A percentile compares a stretch with the other conserved stretches of the same genome.
phyloP scores from a whole-genome alignment of 2,329 filamentous ascomycete genomes.

The Chalara sp. region DNA sequence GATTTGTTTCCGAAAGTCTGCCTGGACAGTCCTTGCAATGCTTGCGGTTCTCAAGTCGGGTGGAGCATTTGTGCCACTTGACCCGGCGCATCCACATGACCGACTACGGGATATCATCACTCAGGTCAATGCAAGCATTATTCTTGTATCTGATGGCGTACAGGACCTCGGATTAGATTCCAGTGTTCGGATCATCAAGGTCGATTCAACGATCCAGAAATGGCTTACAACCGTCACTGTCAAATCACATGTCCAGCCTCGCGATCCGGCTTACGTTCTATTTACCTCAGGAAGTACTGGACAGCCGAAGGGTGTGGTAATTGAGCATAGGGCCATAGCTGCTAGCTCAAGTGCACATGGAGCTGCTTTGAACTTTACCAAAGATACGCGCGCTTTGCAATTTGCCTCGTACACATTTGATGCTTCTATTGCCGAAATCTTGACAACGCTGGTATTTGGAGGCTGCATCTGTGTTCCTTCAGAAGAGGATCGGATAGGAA shows the following conservation, averaged over 20 bases:
- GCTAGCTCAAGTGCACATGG: neutral
- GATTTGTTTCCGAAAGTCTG: conserved; percentile 22
- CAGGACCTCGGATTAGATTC: no score
- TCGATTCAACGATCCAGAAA: no score
- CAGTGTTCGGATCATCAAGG: no score
- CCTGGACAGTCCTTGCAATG: conserved; percentile 19
- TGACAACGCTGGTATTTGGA: conserved; percentile 7
- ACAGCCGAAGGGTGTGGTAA: conserved; percentile 13
- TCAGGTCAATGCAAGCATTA: no score
- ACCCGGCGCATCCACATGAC: conserved; percentile 24
- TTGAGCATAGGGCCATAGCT: conserved; percentile 12
- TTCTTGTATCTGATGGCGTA: no score
- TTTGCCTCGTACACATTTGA: conserved; percentile 11
- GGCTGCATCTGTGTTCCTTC: conserved; percentile 10
- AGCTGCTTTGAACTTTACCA: neutral
- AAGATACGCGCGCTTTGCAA: conserved; percentile 1
- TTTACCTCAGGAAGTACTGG: conserved; percentile 25
- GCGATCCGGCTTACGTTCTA: conserved; percentile 1
- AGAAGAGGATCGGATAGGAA: conserved; percentile 5
- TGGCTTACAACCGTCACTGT: neutral
- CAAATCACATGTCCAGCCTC: neutral
- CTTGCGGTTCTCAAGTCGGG: conserved; percentile 20
- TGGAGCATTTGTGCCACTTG: conserved; percentile 21
- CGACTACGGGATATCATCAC: no score
- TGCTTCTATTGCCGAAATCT: conserved; percentile 2